phyloP scores from a whole-genome alignment of 2,329 filamentous ascomycete genomes.

The Bipolaris zeicola region DNA sequence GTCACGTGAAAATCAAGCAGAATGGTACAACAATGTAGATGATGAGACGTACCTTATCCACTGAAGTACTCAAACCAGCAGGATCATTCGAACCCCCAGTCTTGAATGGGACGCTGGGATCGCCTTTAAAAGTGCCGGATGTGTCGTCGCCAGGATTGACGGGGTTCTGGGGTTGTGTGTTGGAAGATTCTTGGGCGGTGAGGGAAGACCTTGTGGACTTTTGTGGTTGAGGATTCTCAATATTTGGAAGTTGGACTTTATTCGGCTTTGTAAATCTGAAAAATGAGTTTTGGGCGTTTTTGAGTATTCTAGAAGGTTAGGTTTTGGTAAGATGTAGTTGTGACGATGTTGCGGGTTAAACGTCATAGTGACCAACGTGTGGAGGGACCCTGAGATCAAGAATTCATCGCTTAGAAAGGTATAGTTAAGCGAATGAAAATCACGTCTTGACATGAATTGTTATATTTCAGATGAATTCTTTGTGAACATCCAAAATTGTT shows the following conservation, averaged over 20 bases:
- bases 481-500: background rate
- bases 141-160: slow-evolving; percentile 12
- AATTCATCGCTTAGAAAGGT: background rate
- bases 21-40: too few species aligned
- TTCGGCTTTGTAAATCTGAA: background rate
- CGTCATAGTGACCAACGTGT: slow-evolving; percentile 15
- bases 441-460: background rate
- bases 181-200: slow-evolving; percentile 21
- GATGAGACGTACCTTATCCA: slow-evolving; percentile 12
- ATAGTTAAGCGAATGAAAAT: background rate
- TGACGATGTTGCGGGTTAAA: background rate
- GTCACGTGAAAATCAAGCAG: too few species aligned
- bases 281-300: background rate
- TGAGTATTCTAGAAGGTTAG: background rate
- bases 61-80: slow-evolving; percentile 4
- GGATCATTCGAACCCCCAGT: slow-evolving; percentile 4
- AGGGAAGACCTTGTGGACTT: slow-evolving; percentile 14
- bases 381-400: background rate
- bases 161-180: slow-evolving; percentile 20
- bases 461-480: background rate
- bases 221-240: background rate
- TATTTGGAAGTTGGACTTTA: background rate
- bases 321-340: background rate
- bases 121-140: slow-evolving; percentile 7
- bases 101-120: slow-evolving; percentile 13